Percentiles rank a stretch among this genome's conserved stretches.
Conservation (phyloP, 2,329 filamentous ascomycete genomes). For the Penicillium sp. region DNA sequence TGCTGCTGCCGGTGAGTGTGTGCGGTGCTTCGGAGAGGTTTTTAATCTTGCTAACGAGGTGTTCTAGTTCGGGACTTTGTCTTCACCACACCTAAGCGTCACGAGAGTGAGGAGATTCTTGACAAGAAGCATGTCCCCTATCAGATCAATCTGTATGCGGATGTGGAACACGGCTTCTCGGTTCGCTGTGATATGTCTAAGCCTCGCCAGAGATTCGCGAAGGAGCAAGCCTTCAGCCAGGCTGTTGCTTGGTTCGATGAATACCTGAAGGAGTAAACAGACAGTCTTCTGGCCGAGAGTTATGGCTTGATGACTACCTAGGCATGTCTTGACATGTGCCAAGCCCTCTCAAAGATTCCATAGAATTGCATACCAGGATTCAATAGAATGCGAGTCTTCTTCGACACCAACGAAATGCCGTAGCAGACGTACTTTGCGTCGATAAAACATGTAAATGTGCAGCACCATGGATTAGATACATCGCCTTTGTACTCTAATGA, state of each 20-base stretch:
- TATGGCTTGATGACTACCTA: no score
- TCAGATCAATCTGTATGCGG: slow-evolving; percentile 70
- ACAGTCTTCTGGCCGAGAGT: no score
- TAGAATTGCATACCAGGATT: no score
- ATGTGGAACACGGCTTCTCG: slow-evolving; percentile 68
- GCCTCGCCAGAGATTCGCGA: slow-evolving; percentile 60
- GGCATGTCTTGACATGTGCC: no score
- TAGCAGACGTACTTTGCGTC: no score
- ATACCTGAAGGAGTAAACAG: slow-evolving; percentile 6
- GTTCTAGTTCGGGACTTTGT: slow-evolving; percentile 30
- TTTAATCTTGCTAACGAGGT: neutral
- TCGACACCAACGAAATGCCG: no score
- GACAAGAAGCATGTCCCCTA: slow-evolving; percentile 54
- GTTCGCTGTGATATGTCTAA: slow-evolving; percentile 62
- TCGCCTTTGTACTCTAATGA: no score
- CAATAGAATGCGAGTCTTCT: no score
- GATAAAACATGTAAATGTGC: no score
- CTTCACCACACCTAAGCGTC: slow-evolving; percentile 59
- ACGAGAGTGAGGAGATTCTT: slow-evolving; percentile 60
- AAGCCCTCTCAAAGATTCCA: no score
- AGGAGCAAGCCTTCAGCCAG: slow-evolving; percentile 73
- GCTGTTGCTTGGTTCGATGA: slow-evolving; percentile 63
- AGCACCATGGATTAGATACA: no score
- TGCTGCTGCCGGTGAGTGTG: slow-evolving; percentile 15
- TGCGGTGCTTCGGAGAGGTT: no score